These are phyloP conservation scores for Stropharia rugosoannulata DNA, from an alignment of 768 basidiomycete species.

Conservation along the genomic window DNA sequence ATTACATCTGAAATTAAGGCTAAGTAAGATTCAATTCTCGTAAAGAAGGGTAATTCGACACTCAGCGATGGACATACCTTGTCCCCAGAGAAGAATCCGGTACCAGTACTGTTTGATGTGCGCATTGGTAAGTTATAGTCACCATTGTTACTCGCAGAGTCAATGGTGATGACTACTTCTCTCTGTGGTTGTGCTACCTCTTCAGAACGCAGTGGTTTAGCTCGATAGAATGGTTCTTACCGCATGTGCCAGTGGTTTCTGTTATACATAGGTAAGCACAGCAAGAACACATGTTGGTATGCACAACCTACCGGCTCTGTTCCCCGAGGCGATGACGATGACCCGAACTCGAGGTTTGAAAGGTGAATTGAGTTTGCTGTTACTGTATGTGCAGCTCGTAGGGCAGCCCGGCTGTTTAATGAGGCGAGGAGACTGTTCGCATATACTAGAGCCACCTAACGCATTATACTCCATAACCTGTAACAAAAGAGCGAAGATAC, in stretches of 20 bases:
- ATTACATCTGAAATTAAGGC: too few relatives aligned
- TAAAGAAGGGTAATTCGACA: too few relatives aligned
- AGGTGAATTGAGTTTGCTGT: constrained; percentile 12
- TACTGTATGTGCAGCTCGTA: constrained; percentile 18
- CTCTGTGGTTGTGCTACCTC: too few relatives aligned
- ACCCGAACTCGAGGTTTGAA: constrained; percentile 16
- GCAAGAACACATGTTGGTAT: background rate
- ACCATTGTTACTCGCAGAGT: too few relatives aligned
- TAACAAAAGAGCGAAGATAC: constrained; percentile 3
- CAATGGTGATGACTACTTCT: too few relatives aligned
- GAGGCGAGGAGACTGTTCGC: constrained; percentile 46
- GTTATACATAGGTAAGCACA: background rate
- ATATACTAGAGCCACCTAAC: constrained; percentile 30
- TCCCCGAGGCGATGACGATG: background rate
- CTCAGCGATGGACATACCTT: too few relatives aligned
- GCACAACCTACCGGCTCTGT: background rate
- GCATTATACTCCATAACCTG: background rate
- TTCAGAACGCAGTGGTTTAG: too few relatives aligned
- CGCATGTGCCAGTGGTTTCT: constrained; percentile 1
- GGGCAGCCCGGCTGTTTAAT: constrained; percentile 34
- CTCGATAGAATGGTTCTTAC: background rate
- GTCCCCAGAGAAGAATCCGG: too few relatives aligned
- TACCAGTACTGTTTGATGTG: too few relatives aligned
- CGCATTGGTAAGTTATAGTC: too few relatives aligned
- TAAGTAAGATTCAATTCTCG: too few relatives aligned